A percentile compares a stretch with the other conserved stretches of the same genome.
These are phyloP conservation scores for Calocybe gambosa DNA, from an alignment of 1,284 basidiomycete species.

Conservation along the genomic window DNA sequence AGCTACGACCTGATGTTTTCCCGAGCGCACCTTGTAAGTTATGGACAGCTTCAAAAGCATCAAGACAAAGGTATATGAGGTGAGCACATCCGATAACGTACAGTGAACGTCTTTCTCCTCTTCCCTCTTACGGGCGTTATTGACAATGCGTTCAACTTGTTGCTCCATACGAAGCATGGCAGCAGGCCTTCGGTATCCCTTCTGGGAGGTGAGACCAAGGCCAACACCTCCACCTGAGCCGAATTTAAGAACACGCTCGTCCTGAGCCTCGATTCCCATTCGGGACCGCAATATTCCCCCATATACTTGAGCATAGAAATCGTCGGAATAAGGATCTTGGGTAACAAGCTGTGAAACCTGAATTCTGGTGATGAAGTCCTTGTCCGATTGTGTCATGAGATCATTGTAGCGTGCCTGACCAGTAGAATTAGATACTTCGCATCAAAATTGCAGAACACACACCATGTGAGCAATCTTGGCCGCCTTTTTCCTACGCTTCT, in stretches of 20 bases:
- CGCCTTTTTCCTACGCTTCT: slow-evolving; percentile 72
- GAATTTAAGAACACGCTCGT: slow-evolving; percentile 79
- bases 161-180: slow-evolving; percentile 97
- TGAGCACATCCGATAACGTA: slow-evolving; percentile 28
- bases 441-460: slow-evolving; percentile 6
- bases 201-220: slow-evolving; percentile 66
- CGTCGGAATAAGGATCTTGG: slow-evolving; percentile 94
- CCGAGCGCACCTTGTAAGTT: slow-evolving; percentile 95
- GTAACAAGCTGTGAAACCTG: slow-evolving; percentile 97
- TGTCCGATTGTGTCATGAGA: slow-evolving; percentile 97
- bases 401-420: slow-evolving; percentile 90
- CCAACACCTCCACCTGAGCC: slow-evolving; percentile 77
- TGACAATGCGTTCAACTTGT: slow-evolving; percentile 96
- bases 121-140: slow-evolving; percentile 82
- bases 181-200: slow-evolving; percentile 71
- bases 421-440: slow-evolving; percentile 4
- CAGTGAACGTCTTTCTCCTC: slow-evolving; percentile 72
- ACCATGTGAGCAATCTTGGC: slow-evolving; percentile 86
- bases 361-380: slow-evolving; percentile 99
- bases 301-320: slow-evolving; percentile 98
- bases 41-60: slow-evolving; percentile 47
- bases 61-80: neutral
- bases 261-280: slow-evolving; percentile 62
- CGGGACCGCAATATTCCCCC: slow-evolving; percentile 77
- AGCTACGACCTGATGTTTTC: slow-evolving; percentile 85